Conservation (phyloP, 345 rosid species). For the Eucalyptus polyanthemos region DNA sequence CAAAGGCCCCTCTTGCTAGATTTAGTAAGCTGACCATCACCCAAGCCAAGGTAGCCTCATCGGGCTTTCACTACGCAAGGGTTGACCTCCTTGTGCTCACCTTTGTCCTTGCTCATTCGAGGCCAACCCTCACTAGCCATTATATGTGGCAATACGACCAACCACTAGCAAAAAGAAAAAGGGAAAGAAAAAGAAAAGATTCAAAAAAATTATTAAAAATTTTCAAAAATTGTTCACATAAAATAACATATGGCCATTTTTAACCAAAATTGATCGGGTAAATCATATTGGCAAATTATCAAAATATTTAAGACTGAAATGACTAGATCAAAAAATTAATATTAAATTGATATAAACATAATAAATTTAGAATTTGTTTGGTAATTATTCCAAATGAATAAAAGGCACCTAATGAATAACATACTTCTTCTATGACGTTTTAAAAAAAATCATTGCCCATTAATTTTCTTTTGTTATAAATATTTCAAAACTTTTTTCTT, state of each 20-base stretch:
- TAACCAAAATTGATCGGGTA: accelerated
- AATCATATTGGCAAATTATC: too few relatives aligned
- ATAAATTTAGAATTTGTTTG: too few relatives aligned
- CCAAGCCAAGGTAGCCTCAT: not conserved
- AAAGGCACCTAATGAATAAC: not conserved
- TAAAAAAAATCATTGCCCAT: not conserved
- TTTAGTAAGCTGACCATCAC: too few relatives aligned
- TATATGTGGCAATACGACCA: not conserved
- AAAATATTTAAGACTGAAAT: accelerated
- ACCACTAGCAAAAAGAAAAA: not conserved
- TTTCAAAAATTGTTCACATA: too few relatives aligned
- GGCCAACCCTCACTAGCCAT: too few relatives aligned
- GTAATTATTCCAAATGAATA: not conserved
- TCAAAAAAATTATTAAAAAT: accelerated
- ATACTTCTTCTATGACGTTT: not conserved
- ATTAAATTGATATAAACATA: too few relatives aligned
- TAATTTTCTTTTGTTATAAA: not conserved
- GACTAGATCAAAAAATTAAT: accelerated
- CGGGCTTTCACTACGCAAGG: accelerated
- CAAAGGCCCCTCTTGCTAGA: not conserved
- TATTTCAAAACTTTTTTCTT: not conserved
- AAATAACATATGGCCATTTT: too few relatives aligned
- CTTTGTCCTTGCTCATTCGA: not conserved
- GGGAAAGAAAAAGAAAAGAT: too few relatives aligned
- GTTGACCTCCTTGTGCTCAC: accelerated